These are phyloP conservation scores for Russula sp. DNA, from an alignment of 768 basidiomycete genomes.

Conservation along the genomic window DNA sequence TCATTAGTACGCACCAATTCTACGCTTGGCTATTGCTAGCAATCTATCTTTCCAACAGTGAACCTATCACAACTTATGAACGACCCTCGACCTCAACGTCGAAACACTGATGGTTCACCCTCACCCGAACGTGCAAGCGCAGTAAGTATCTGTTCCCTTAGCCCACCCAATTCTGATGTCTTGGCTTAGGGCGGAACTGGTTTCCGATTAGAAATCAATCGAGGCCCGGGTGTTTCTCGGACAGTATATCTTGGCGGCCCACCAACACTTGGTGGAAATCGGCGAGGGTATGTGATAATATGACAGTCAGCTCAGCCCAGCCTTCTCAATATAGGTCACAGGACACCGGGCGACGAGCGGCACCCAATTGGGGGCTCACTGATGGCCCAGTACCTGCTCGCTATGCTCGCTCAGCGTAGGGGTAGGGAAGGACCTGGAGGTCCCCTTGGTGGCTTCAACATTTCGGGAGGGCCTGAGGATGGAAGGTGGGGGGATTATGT, in stretches of 20 bases:
- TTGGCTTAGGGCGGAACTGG: constrained; percentile 27
- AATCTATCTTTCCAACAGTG: constrained; percentile 9
- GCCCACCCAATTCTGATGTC: constrained; percentile 9
- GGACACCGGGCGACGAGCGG: constrained; percentile 21
- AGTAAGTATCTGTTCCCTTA: constrained; percentile 21
- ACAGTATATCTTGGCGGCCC: constrained; percentile 37
- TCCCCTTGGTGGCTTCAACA: constrained; percentile 34
- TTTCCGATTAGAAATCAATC: constrained; percentile 35
- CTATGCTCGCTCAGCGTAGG: constrained; percentile 43
- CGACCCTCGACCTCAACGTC: constrained; percentile 2
- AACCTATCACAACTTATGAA: constrained; percentile 11
- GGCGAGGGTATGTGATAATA: constrained; percentile 19
- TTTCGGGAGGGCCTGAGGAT: constrained; percentile 37
- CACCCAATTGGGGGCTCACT: constrained; percentile 49
- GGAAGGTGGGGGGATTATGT: constrained; percentile 88
- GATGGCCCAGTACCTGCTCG: constrained; percentile 69
- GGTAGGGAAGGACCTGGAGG: constrained; percentile 41
- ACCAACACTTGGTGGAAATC: constrained; percentile 27
- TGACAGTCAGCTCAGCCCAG: constrained; percentile 26
- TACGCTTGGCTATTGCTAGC: not conserved
- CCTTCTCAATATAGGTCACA: constrained; percentile 31
- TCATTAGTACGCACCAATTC: constrained; percentile 39
- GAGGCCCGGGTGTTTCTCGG: constrained; percentile 29
- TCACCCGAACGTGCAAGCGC: constrained; percentile 3
- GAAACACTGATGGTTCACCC: constrained; percentile 1